A percentile compares a stretch with the other conserved stretches of the same genome.
Conservation (phyloP, 108 stramenopile genomes). For the Nitzschia putrida region DNA sequence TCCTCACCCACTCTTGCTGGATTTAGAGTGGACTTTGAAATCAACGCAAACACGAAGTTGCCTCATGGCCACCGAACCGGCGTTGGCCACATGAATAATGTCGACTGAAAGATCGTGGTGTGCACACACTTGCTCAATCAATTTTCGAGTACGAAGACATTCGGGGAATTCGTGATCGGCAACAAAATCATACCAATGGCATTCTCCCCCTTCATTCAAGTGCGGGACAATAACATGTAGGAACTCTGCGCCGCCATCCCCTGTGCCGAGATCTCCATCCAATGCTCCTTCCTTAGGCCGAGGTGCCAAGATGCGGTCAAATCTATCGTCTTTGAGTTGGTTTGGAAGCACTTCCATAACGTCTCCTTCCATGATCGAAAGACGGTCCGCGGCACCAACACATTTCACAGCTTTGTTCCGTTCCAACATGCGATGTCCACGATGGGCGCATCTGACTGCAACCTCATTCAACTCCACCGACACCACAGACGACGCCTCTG, state of each 20-base stretch:
- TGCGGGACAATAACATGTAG: conserved; percentile 63
- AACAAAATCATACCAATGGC: conserved; percentile 86
- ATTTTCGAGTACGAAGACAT: conserved; percentile 59
- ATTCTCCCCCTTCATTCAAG: conserved; percentile 72
- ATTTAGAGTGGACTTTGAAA: conserved; percentile 37
- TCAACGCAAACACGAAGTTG: conserved; percentile 84
- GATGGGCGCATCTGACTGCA: conserved; percentile 63
- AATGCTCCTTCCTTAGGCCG: conserved; percentile 77
- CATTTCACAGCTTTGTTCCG: conserved; percentile 78
- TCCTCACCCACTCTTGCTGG: no score
- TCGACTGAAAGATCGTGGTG: conserved; percentile 58
- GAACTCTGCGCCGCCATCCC: conserved; percentile 68
- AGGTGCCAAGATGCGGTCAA: conserved; percentile 82
- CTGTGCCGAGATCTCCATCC: conserved; percentile 81
- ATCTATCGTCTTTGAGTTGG: conserved; percentile 34
- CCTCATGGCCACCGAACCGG: conserved; percentile 81
- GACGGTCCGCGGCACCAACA: conserved; percentile 68
- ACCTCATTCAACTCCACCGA: conserved; percentile 76
- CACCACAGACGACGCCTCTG: conserved; percentile 67
- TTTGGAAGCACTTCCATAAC: conserved; percentile 64
- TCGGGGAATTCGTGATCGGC: conserved; percentile 77
- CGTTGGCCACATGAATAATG: conserved; percentile 74
- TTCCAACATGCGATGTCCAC: conserved; percentile 68
- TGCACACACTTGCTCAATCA: conserved; percentile 54
- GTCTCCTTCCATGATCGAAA: conserved; percentile 76